A percentile compares a stretch with the other conserved stretches of the same genome.
Evolutionary conservation across 2,329 filamentous ascomycete genomes (phyloP).

Genomic region (Alternaria sp.): DNA sequence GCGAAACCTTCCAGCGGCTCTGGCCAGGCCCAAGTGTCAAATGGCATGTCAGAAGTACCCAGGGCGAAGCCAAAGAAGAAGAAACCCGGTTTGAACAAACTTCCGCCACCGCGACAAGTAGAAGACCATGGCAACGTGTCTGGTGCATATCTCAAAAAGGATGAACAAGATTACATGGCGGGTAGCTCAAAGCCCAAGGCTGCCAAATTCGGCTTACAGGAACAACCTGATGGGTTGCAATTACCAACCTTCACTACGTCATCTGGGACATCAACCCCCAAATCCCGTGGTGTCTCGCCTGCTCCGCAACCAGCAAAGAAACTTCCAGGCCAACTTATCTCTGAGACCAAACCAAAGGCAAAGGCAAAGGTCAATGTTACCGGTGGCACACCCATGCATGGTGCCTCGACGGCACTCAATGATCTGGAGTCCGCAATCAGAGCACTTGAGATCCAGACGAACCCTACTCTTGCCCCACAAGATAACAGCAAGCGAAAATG

Average conservation of each 20-base stretch:
- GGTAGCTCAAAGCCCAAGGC: constrained; percentile 46
- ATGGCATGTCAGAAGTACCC: constrained; percentile 38
- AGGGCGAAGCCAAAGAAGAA: constrained; percentile 49
- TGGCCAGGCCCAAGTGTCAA: constrained; percentile 21
- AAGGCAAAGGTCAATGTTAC: constrained; percentile 74
- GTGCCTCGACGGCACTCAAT: constrained; percentile 74
- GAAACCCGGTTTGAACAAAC: constrained; percentile 48
- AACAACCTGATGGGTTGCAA: constrained; percentile 57
- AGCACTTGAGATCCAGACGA: constrained; percentile 88
- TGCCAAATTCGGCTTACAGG: constrained; percentile 56
- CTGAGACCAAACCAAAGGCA: constrained; percentile 67
- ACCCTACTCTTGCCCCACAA: constrained; percentile 70
- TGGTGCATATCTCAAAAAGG: constrained; percentile 79
- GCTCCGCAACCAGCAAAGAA: constrained; percentile 60
- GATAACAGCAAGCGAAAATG: constrained; percentile 70
- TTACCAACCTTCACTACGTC: constrained; percentile 31
- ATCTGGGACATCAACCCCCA: constrained; percentile 43
- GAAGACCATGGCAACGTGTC: constrained; percentile 68
- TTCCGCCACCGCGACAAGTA: constrained; percentile 52
- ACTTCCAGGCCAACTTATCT: constrained; percentile 77
- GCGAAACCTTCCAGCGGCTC: constrained; percentile 36
- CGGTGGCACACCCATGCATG: constrained; percentile 82
- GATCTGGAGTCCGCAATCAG: constrained; percentile 81
- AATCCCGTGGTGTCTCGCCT: constrained; percentile 49
- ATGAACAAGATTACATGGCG: constrained; percentile 76